Percentiles rank a stretch among this genome's conserved stretches.
phyloP scores from a whole-genome alignment of 192 early-diverging fungal species.

The Rhizophagus prolifer region DNA sequence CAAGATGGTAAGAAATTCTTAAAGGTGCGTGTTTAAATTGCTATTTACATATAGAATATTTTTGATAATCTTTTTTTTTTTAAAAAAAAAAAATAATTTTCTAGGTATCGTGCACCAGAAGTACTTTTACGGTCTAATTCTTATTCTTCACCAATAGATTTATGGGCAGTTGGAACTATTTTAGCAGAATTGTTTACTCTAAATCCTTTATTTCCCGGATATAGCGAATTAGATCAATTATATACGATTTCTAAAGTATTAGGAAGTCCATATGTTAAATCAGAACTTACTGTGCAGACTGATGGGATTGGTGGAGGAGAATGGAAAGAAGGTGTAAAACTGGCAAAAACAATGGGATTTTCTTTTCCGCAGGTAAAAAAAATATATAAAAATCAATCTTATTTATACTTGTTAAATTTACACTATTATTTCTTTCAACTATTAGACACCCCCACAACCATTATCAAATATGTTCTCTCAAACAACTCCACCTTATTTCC shows the following conservation, averaged over 20 bases:
- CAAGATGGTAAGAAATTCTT: constrained; percentile 73
- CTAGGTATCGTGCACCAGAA: constrained; percentile 94
- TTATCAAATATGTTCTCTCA: constrained; percentile 5
- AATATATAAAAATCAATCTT: neutral
- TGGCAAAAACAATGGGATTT: constrained; percentile 69
- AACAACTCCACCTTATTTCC: constrained; percentile 4
- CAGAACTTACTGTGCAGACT: neutral
- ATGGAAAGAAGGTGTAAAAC: constrained; percentile 74
- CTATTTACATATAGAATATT: neutral
- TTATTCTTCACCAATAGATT: constrained; percentile 91
- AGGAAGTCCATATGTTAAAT: constrained; percentile 62
- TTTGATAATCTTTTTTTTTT: neutral
- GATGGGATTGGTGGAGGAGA: constrained; percentile 43
- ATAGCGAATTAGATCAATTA: constrained; percentile 91
- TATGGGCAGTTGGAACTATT: constrained; percentile 96
- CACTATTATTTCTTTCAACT: neutral
- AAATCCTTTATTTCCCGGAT: constrained; percentile 91
- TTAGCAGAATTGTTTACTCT: constrained; percentile 86
- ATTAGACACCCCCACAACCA: constrained; percentile 5
- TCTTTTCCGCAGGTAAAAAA: constrained; percentile 52
- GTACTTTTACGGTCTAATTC: constrained; percentile 76
- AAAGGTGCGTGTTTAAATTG: neutral
- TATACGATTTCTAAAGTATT: constrained; percentile 79
- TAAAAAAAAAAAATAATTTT: neutral
- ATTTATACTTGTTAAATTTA: too few species aligned